Evolutionary conservation across 2,329 filamentous ascomycete species (phyloP).

Genomic region (Colletotrichum cuscutae): DNA sequence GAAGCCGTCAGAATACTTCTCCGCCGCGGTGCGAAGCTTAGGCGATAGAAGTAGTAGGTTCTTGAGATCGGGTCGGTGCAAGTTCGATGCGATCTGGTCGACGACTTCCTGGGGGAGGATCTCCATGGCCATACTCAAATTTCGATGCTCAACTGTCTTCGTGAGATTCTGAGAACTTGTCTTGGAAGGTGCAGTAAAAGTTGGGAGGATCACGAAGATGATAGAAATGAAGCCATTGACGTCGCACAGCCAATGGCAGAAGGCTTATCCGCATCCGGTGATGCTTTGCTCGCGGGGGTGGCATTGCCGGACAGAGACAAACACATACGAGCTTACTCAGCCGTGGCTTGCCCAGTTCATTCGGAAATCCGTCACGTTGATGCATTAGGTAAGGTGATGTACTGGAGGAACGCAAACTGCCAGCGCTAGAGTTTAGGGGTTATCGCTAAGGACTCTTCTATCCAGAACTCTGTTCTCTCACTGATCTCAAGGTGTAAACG

Average conservation of each 20-base stretch:
- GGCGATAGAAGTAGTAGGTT: background rate
- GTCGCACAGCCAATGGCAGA: background rate
- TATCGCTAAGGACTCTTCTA: background rate
- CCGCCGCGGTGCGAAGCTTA: background rate
- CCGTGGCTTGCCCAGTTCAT: background rate
- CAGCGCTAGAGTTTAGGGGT: too few species aligned
- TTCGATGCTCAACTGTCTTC: too few species aligned
- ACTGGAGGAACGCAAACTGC: too few species aligned
- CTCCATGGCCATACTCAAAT: background rate
- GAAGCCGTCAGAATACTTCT: slow-evolving; percentile 4
- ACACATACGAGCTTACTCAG: background rate
- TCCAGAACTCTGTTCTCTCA: too few species aligned
- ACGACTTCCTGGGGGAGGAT: background rate
- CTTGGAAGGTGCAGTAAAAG: background rate
- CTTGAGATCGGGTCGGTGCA: background rate
- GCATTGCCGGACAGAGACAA: background rate
- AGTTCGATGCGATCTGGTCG: background rate
- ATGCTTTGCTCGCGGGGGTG: background rate
- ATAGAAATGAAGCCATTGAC: background rate
- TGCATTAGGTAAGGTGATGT: background rate
- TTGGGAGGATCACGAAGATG: background rate
- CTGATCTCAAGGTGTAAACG: background rate
- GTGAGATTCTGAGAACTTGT: background rate
- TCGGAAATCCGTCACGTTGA: background rate
- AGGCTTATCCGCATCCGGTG: background rate